phyloP scores from a whole-genome alignment of 2,329 filamentous ascomycete genomes.

The Massarina eburnea region DNA sequence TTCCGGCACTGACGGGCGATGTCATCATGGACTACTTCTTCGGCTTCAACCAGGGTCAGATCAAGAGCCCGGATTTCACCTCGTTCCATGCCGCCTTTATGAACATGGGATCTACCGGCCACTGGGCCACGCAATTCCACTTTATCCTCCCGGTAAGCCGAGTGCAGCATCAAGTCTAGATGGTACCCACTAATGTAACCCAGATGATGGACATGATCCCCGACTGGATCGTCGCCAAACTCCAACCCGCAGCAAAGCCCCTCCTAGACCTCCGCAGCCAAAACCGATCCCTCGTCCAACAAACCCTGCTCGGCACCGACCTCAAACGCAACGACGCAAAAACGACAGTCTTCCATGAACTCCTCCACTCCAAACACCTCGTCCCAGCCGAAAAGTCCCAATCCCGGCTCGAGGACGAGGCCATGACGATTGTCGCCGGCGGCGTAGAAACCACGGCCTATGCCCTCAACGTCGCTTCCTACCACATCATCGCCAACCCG shows the following conservation, averaged over 20 bases:
- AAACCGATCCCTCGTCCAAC: slow-evolving; percentile 20
- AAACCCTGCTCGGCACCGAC: slow-evolving; percentile 29
- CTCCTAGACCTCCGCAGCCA: slow-evolving; percentile 34
- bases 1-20: slow-evolving; percentile 48
- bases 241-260: slow-evolving; percentile 34
- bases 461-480: slow-evolving; percentile 29
- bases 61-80: slow-evolving; percentile 36
- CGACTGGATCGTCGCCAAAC: slow-evolving; percentile 29
- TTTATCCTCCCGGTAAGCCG: slow-evolving; percentile 30
- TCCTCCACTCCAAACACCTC: slow-evolving; percentile 28
- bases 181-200: not conserved
- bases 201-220: slow-evolving; percentile 39
- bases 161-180: not conserved
- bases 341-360: slow-evolving; percentile 39
- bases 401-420: slow-evolving; percentile 41
- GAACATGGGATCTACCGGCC: slow-evolving; percentile 32
- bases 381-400: slow-evolving; percentile 41
- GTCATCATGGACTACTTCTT: slow-evolving; percentile 50
- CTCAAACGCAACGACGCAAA: slow-evolving; percentile 36
- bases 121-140: slow-evolving; percentile 38
- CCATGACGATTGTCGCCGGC: slow-evolving; percentile 42
- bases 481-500: slow-evolving; percentile 36
- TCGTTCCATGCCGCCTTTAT: slow-evolving; percentile 40
- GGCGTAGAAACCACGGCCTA: slow-evolving; percentile 45
- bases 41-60: slow-evolving; percentile 37